phyloP scores from a whole-genome alignment of 108 stramenopile genomes.

The Nannochloropsis salina region DNA sequence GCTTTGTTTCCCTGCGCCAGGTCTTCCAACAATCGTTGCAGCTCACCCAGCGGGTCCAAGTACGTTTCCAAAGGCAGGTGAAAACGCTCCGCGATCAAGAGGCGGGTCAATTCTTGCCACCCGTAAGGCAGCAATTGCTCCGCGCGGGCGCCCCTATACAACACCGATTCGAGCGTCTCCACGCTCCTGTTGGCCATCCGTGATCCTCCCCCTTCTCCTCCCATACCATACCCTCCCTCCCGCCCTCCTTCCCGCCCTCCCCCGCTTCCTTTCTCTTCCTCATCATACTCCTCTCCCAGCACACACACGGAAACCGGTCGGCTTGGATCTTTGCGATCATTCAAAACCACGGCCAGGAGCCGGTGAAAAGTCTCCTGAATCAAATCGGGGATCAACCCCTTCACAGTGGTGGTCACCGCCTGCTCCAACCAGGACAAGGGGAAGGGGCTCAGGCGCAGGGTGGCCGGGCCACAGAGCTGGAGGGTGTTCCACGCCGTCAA shows the following conservation, averaged over 20 bases:
- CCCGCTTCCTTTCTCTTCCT: constrained; percentile 4
- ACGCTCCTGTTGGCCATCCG: neutral
- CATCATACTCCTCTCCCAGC: neutral
- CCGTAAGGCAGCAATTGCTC: neutral
- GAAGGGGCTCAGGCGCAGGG: neutral
- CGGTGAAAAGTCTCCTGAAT: neutral
- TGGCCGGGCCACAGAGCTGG: neutral
- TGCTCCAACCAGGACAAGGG: constrained; percentile 11
- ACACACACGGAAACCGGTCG: neutral
- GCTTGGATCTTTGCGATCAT: neutral
- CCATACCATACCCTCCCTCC: neutral
- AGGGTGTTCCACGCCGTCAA: neutral
- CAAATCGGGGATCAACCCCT: constrained; percentile 10
- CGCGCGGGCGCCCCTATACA: neutral
- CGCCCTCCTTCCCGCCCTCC: neutral
- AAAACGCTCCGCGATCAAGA: neutral
- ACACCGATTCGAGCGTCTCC: neutral
- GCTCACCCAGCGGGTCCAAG: constrained; percentile 8
- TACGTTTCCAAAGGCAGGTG: neutral
- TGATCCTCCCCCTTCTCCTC: neutral
- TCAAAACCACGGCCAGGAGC: neutral
- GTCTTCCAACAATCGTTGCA: constrained; percentile 20
- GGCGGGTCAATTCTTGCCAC: neutral
- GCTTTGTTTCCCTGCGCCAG: constrained; percentile 12
- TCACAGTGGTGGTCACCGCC: neutral